These are phyloP conservation scores for Camelina sativa DNA, from an alignment of 345 rosid genomes.

Conservation along the genomic window DNA sequence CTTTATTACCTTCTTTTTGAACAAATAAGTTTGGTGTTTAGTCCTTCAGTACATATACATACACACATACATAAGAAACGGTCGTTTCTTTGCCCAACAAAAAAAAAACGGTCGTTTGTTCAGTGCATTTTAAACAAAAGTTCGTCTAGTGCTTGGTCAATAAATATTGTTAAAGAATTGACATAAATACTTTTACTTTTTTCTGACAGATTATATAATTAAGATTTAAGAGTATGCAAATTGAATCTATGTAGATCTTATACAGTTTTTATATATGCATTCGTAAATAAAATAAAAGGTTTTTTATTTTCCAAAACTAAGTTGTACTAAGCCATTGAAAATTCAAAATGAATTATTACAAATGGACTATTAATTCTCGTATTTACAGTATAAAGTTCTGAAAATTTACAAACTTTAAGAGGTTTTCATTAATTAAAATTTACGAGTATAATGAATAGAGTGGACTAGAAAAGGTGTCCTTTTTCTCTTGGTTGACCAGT, in stretches of 20 bases:
- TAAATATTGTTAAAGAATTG: too few species aligned
- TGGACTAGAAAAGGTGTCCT: constrained; percentile 10
- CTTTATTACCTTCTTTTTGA: constrained; percentile 2
- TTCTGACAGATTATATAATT: neutral
- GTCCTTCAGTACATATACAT: neutral
- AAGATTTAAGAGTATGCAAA: neutral
- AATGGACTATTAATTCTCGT: too few species aligned
- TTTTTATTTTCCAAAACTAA: neutral
- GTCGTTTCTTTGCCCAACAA: neutral
- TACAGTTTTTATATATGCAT: neutral
- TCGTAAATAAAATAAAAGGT: neutral
- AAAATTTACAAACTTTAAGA: neutral
- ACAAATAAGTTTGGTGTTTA: constrained; percentile 13
- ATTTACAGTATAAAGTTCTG: neutral
- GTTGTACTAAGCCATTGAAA: neutral
- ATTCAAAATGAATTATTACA: neutral
- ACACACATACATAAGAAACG: neutral
- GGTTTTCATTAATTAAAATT: neutral
- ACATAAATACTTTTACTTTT: neutral
- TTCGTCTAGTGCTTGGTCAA: neutral
- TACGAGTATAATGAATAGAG: neutral
- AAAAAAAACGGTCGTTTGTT: constrained; percentile 10
- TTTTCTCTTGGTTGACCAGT: constrained; percentile 20
- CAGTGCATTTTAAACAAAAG: neutral
- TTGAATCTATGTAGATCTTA: neutral